A percentile compares a stretch with the other conserved stretches of the same genome.
Conservation (phyloP, 1,139 yeast genomes). For the Eremothecium gossypii region DNA sequence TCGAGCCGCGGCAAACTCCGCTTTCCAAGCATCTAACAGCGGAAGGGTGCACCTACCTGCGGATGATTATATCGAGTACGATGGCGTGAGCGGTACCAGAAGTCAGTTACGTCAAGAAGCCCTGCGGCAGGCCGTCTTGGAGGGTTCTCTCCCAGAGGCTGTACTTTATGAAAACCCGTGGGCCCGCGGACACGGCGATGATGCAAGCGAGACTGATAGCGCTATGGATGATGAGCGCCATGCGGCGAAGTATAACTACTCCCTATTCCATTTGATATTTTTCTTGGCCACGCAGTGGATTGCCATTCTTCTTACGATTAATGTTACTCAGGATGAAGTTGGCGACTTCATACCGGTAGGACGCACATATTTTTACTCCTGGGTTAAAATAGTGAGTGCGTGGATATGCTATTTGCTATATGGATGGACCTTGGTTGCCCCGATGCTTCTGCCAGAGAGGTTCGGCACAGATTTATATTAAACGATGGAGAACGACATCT, state of each 20-base stretch:
- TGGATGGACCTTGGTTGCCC: constrained; percentile 88
- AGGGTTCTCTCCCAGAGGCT: constrained; percentile 88
- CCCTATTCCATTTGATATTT: constrained; percentile 83
- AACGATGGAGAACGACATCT: neutral
- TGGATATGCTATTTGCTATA: constrained; percentile 86
- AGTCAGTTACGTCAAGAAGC: constrained; percentile 82
- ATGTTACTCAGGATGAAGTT: constrained; percentile 73
- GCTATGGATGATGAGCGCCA: constrained; percentile 52
- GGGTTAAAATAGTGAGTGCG: constrained; percentile 88
- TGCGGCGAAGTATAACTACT: constrained; percentile 76
- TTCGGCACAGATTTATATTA: constrained; percentile 36
- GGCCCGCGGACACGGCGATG: constrained; percentile 41
- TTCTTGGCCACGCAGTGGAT: constrained; percentile 95
- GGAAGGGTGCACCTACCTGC: constrained; percentile 27
- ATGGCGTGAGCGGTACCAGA: constrained; percentile 45
- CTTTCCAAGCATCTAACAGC: constrained; percentile 35
- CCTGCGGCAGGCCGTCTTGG: constrained; percentile 84
- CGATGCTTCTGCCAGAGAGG: constrained; percentile 82
- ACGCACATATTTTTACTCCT: constrained; percentile 85
- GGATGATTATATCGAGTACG: constrained; percentile 31
- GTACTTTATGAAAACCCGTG: constrained; percentile 68
- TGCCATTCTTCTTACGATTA: constrained; percentile 85
- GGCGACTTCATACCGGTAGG: constrained; percentile 97
- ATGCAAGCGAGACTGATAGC: constrained; percentile 29
- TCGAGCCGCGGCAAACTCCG: constrained; percentile 81